Base-by-base conservation (phyloP, 1,284 basidiomycete genomes). In the Cryptococcus floricola region DNA sequence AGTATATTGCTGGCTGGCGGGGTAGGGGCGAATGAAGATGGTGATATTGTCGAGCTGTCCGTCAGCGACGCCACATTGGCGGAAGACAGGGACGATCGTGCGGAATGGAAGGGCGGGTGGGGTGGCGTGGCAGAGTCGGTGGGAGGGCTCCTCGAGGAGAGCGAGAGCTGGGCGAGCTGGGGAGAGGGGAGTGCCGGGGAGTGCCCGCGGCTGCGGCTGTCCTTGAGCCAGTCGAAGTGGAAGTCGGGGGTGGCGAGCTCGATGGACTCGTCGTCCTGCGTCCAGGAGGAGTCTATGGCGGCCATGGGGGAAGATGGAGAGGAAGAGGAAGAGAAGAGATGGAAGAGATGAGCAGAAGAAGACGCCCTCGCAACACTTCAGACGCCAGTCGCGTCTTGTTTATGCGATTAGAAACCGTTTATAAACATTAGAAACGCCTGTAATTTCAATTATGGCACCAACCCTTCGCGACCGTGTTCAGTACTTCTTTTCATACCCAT, bases 211-310 rank as follows among this genome's bases (percentile, higher is more conserved):
- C 31, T 34, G 10, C 31, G 31, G 10, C 31, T 34, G 31, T 64
- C 44, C 42, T 58, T 54, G 8, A 65, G 48, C 66, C 68, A 74
- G 38, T 71, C 67, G 46, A 68, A 74, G 47, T 74, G 66, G 38
- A 74, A 72, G 54, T 72, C 68, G 1, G 71, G 71, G 9, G 66
- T 54, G 18, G 65, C 57, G 7, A 69, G 59, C 39, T 68, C 66
- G 38, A 71, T 61, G 3, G 65, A 66, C 14, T 71, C 66, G 23
- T 71, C 67, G 16, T 66, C 68, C 12, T 62, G n/a, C 57, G 23
- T 62, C 61, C 44, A 47, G 47, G 8, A 41, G 18, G 46, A 37
- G 42, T 18, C 31, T 23, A 34, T 41, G 27, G 25, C 25, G 38
- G 41, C 50, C n/a, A 42, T 42, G 14, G n/a, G 12, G 16, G 5